phyloP scores from a whole-genome alignment of 345 rosid genomes.

The Turritis glabra region DNA sequence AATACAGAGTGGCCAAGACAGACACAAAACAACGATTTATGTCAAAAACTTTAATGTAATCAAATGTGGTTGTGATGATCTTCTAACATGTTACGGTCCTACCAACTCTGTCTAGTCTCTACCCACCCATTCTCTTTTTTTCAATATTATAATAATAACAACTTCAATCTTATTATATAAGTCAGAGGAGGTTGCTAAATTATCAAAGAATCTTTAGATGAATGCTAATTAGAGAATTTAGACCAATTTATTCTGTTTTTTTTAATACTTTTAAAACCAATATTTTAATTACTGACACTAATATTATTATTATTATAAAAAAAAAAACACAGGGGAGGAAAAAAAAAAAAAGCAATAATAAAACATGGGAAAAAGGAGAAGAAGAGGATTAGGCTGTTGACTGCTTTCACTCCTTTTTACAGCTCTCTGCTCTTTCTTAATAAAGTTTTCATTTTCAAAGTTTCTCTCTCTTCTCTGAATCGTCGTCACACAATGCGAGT shows the following conservation, averaged over 20 bases:
- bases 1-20: constrained; percentile 10
- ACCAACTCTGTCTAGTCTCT: constrained; percentile 20
- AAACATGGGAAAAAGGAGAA: constrained; percentile 4
- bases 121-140: constrained; percentile 9
- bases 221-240: not conserved
- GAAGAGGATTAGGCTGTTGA: constrained; percentile 39
- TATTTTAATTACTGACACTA: not conserved
- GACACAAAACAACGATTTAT: not conserved
- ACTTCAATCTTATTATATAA: not conserved
- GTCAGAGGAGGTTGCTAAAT: not conserved
- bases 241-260: too few relatives aligned
- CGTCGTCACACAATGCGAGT: constrained; percentile 22
- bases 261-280: too few relatives aligned
- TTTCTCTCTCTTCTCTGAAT: constrained; percentile 13
- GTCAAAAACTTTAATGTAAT: constrained; percentile 5
- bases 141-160: not conserved
- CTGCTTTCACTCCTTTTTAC: constrained; percentile 25
- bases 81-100: constrained; percentile 36
- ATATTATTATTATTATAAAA: too few relatives aligned
- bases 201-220: not conserved
- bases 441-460: not conserved
- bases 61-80: constrained; percentile 32
- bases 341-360: not conserved
- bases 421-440: not conserved
- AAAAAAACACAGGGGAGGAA: not conserved